A percentile compares a stretch with the other conserved stretches of the same genome.
Evolutionary conservation across 2,329 filamentous ascomycete genomes (phyloP).

Genomic region (Aspergillus viridinutans): DNA sequence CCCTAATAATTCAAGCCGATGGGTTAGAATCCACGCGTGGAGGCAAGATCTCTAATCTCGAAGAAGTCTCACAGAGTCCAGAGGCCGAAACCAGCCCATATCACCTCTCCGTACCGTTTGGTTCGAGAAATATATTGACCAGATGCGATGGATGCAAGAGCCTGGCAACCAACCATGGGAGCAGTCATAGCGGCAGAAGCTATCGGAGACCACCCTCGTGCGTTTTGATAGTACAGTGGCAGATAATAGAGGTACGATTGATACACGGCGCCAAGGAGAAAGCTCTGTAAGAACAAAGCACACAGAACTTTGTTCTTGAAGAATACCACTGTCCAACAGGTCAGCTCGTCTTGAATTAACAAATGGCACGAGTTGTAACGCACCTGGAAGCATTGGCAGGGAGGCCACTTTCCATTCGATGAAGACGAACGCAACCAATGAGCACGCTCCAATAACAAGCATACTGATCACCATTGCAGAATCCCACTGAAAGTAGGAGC

Average conservation of each 20-base stretch:
- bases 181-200: constrained; percentile 51
- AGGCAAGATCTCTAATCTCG: no score
- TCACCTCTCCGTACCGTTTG: constrained; percentile 57
- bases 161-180: constrained; percentile 48
- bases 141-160: constrained; percentile 35
- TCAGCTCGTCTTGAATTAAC: constrained; percentile 1
- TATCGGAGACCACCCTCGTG: constrained; percentile 42
- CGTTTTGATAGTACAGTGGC: constrained; percentile 60
- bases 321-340: constrained; percentile 34
- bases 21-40: background rate
- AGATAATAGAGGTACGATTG: constrained; percentile 59
- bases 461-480: constrained; percentile 58
- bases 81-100: constrained; percentile 46
- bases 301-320: constrained; percentile 53
- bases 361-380: constrained; percentile 2
- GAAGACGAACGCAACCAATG: constrained; percentile 48
- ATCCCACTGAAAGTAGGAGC: constrained; percentile 54
- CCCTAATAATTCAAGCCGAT: constrained; percentile 23
- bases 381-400: constrained; percentile 56
- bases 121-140: constrained; percentile 56
- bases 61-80: constrained; percentile 43
- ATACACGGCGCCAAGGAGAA: constrained; percentile 58
- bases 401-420: constrained; percentile 54
- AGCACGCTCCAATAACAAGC: constrained; percentile 49
- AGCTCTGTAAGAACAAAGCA: constrained; percentile 55